These are phyloP conservation scores for Neonectria neomacrospora DNA, from an alignment of 2,329 filamentous ascomycete genomes.

Conservation along the genomic window DNA sequence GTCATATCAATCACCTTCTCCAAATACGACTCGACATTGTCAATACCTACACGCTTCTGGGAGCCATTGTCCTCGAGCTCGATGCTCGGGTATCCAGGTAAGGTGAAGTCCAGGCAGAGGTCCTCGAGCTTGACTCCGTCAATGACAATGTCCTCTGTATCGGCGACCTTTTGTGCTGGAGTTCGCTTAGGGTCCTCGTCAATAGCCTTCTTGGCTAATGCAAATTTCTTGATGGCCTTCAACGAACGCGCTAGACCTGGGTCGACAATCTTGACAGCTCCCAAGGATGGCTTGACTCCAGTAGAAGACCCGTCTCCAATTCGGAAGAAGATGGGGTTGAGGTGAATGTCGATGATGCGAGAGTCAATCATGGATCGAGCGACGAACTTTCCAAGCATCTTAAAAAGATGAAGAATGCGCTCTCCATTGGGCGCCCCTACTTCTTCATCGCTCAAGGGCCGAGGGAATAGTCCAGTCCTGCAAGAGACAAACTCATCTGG, in stretches of 20 bases:
- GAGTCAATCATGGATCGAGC: conserved; percentile 98
- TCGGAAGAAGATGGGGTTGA: conserved; percentile 98
- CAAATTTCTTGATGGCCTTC: conserved; percentile 88
- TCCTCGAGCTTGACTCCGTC: conserved; percentile 86
- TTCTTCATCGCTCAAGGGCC: conserved; percentile 86
- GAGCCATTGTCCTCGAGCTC: conserved; percentile 82
- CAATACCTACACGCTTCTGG: conserved; percentile 81
- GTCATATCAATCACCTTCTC: conserved; percentile 93
- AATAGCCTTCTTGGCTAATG: conserved; percentile 82
- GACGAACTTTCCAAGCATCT: conserved; percentile 95
- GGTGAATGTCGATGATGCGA: conserved; percentile 95
- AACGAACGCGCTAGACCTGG: conserved; percentile 86
- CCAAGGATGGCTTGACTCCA: conserved; percentile 82
- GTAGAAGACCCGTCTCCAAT: conserved; percentile 76
- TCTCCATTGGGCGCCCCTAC: conserved; percentile 81
- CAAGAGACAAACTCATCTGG: conserved; percentile 86
- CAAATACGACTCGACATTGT: conserved; percentile 91
- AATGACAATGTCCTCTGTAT: conserved; percentile 75
- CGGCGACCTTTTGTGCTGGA: conserved; percentile 75
- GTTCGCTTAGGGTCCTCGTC: conserved; percentile 76
- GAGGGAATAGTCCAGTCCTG: conserved; percentile 87
- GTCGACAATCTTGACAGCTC: conserved; percentile 90
- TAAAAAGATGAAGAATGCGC: conserved; percentile 88
- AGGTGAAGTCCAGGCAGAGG: conserved; percentile 90
- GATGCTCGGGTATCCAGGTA: conserved; percentile 89